Percentiles rank a stretch among this genome's conserved stretches.
Conservation (phyloP, 495 filamentous ascomycete genomes). For the Immersiella caudata region DNA sequence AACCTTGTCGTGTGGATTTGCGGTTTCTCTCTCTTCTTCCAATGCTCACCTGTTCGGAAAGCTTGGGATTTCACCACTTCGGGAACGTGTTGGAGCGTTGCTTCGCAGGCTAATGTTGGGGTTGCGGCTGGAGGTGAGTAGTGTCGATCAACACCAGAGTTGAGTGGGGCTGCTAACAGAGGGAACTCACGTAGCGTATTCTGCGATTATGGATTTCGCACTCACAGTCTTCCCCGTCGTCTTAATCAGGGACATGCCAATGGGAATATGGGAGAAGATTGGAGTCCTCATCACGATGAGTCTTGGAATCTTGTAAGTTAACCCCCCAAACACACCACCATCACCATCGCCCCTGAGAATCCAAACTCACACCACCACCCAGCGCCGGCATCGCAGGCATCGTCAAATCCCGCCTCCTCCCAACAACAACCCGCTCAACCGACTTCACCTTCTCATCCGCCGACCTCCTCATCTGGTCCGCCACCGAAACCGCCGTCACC, state of each 20-base stretch:
- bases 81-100: constrained; percentile 38
- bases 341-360: not conserved
- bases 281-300: constrained; percentile 46
- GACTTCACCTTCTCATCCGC: constrained; percentile 23
- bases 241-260: constrained; percentile 40
- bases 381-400: constrained; percentile 21
- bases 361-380: not conserved
- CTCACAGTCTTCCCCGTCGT: constrained; percentile 42
- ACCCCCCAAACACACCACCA: too few relatives aligned
- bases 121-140: constrained; percentile 39
- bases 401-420: constrained; percentile 19
- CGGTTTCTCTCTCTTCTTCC: constrained; percentile 35
- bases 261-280: constrained; percentile 39
- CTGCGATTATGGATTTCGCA: constrained; percentile 41
- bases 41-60: constrained; percentile 37
- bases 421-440: constrained; percentile 3
- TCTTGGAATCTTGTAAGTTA: constrained; percentile 40
- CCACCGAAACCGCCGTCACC: constrained; percentile 13
- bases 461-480: constrained; percentile 20
- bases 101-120: constrained; percentile 33
- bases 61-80: constrained; percentile 26
- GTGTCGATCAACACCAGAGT: not conserved
- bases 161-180: not conserved
- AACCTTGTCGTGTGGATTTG: constrained; percentile 35
- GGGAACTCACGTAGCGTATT: constrained; percentile 34